Conservation (phyloP, 345 rosid species). For the Moricandia arvensis region DNA sequence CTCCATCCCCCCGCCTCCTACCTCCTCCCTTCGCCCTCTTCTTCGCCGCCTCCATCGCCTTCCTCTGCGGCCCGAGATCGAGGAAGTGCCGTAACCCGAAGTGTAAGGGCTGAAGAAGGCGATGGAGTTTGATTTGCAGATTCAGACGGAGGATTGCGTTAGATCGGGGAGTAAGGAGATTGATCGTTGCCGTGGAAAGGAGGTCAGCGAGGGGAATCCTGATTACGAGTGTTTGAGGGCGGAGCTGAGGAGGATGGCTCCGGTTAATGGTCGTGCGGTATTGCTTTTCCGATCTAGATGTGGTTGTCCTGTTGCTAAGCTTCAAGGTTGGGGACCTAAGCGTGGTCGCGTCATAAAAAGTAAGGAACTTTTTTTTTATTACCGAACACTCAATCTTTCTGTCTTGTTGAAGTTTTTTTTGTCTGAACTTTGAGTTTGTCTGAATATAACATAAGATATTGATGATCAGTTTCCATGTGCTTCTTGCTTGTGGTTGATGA, state of each 20-base stretch:
- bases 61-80: constrained; percentile 67
- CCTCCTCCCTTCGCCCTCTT: constrained; percentile 54
- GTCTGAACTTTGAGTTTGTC: background rate
- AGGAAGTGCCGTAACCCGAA: constrained; percentile 65
- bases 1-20: constrained; percentile 48
- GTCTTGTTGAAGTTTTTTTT: too few species aligned
- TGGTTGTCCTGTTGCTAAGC: constrained; percentile 89
- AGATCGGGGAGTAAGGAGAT: constrained; percentile 60
- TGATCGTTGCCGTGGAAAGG: constrained; percentile 94
- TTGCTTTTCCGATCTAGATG: constrained; percentile 79
- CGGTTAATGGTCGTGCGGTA: constrained; percentile 83
- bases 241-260: constrained; percentile 91
- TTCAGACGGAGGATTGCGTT: constrained; percentile 74
- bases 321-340: constrained; percentile 88
- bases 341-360: constrained; percentile 85
- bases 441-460: background rate
- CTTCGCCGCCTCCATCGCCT: constrained; percentile 45
- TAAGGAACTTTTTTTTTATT: constrained; percentile 43
- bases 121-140: constrained; percentile 90
- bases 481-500: constrained; percentile 4
- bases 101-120: constrained; percentile 87
- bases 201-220: constrained; percentile 67
- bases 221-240: constrained; percentile 90
- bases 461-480: background rate
- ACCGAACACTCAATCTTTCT: background rate